Conservation (phyloP, 345 rosid genomes). For the Cardamine chenopodiifolia region DNA sequence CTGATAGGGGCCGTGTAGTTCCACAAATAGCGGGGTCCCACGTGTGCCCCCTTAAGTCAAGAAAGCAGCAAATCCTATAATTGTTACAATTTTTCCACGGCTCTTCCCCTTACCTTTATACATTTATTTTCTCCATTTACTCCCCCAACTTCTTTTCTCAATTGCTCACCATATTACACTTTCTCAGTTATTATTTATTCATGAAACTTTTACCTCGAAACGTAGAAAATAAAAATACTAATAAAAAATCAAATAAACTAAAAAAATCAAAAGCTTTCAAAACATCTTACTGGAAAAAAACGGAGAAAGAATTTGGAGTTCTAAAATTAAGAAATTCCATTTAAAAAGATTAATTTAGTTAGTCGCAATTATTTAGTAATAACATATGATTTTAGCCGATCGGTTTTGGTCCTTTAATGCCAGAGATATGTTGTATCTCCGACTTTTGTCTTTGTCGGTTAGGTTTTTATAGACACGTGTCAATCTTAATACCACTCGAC, state of each 20-base stretch:
- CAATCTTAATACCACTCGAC: conserved; percentile 33
- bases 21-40: conserved; percentile 44
- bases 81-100: conserved; percentile 41
- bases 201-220: background rate
- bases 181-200: background rate
- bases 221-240: too few species aligned
- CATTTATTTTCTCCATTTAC: conserved; percentile 38
- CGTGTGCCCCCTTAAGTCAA: conserved; percentile 43
- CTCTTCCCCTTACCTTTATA: conserved; percentile 34
- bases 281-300: background rate
- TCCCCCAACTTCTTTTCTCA: background rate
- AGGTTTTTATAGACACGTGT: conserved; percentile 38
- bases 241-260: background rate
- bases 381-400: conserved; percentile 36
- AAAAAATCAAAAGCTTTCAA: too few species aligned
- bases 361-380: conserved; percentile 15
- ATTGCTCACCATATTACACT: background rate
- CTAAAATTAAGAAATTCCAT: background rate
- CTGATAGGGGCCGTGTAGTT: conserved; percentile 38
- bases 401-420: conserved; percentile 37
- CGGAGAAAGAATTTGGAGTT: background rate
- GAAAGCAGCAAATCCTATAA: conserved; percentile 45
- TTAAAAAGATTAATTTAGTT: background rate
- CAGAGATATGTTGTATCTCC: conserved; percentile 45
- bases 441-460: conserved; percentile 45